Base-by-base conservation (phyloP, 2,329 filamentous ascomycete species). In the Monosporascus ibericus region DNA sequence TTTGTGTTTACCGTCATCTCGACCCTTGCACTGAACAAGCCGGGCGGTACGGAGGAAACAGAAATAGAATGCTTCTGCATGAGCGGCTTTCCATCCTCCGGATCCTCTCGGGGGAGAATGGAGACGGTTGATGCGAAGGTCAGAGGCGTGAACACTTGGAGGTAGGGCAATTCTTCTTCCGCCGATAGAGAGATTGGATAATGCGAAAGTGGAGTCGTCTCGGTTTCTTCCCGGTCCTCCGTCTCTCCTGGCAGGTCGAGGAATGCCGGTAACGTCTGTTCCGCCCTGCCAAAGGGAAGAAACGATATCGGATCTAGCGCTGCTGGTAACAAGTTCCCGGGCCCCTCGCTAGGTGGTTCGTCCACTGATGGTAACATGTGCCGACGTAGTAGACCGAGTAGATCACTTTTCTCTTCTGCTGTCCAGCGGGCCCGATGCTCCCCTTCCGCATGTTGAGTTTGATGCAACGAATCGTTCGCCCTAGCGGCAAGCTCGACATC, bases 61-160 rank as follows among this genome's bases (percentile, higher is more conserved):
- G 74, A 77, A 37, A 89, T 82, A 4, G 70, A 66, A 60, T 87
- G 83, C 2, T 73, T 73, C 52, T 85, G 82, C 34, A 78, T 65
- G 1, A 77, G 55, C 0, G 73, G 69, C 7, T 57, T 47, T 5
- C 63, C 52, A 14, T 58, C 54, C 2, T 61, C 55, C 6, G 65
- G 44, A 0, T 52, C 51, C 17, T 59, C 58, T 27, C 58, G 60
- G 0, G 78, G 74, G 2, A 81, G 60, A 0, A 79, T 66, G 0
- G 73, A 69, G 15, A 83, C 72, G 0, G 70, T 75, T 0, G 83
- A 85, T 0, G 75, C 75, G 52, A 88, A 84, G 0, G 73, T 74
- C 15, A 94, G 76, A 0, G 86, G 82, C 0, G 82, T 87, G 60
- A 94, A 90, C 8, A 86, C 75, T 46, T 86, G 80, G 0, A 92